phyloP scores from a whole-genome alignment of 179 eudicot species.

The Silene noctiflora region DNA sequence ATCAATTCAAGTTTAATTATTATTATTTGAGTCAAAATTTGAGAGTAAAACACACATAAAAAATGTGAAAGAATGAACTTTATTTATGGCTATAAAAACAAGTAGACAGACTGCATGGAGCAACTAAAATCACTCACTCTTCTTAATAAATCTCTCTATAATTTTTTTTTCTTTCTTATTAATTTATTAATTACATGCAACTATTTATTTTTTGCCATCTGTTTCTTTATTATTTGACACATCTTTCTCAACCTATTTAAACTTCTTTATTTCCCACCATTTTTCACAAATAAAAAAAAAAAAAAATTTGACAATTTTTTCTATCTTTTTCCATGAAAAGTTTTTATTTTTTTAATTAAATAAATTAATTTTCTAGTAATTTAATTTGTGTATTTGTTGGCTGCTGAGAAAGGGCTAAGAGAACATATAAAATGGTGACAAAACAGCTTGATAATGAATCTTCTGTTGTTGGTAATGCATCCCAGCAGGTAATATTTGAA shows the following conservation, averaged over 20 bases:
- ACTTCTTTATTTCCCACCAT: neutral
- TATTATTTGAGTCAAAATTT: neutral
- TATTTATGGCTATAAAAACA: slow-evolving; percentile 30
- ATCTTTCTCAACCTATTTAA: slow-evolving; percentile 1
- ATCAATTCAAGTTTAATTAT: neutral
- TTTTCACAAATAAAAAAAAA: too few species aligned
- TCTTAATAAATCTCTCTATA: too few species aligned
- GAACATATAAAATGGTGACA: slow-evolving; percentile 28
- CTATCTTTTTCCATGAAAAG: neutral
- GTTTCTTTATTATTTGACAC: slow-evolving; percentile 11
- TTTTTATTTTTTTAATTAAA: neutral
- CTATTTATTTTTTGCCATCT: slow-evolving; percentile 23
- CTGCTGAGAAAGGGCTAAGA: neutral
- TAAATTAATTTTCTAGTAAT: neutral
- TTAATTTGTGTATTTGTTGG: neutral
- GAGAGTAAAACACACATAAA: neutral
- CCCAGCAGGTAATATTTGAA: slow-evolving; percentile 23
- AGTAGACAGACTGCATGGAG: slow-evolving; percentile 27
- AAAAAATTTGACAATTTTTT: too few species aligned
- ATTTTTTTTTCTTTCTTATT: neutral
- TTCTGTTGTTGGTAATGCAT: slow-evolving; percentile 26
- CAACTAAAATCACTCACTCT: slow-evolving; percentile 18
- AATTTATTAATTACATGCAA: slow-evolving; percentile 23
- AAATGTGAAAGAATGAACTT: slow-evolving; percentile 12
- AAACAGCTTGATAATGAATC: slow-evolving; percentile 22